Conservation (phyloP, 495 filamentous ascomycete genomes). For the Beverwykella pulmonaria region DNA sequence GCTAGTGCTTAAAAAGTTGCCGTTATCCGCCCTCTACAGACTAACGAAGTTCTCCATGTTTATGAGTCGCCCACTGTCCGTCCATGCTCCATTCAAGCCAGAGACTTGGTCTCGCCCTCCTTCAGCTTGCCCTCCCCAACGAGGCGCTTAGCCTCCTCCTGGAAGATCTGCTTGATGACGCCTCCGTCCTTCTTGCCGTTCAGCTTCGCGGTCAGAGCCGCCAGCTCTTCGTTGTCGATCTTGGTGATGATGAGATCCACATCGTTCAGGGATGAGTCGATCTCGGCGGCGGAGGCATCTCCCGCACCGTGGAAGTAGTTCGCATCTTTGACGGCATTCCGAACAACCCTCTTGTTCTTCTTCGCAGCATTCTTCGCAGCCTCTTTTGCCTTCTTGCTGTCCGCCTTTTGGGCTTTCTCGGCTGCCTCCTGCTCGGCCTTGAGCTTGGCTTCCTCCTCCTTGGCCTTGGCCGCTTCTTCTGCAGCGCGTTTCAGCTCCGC, state of each 20-base stretch:
- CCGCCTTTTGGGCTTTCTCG: constrained; percentile 77
- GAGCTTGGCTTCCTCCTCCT: constrained; percentile 74
- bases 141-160: constrained; percentile 70
- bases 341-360: constrained; percentile 98
- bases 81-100: constrained; percentile 16
- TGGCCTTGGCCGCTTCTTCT: constrained; percentile 76
- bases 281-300: constrained; percentile 68
- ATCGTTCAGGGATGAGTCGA: constrained; percentile 81
- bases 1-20: too few species aligned
- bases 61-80: neutral
- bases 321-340: constrained; percentile 88
- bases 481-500: constrained; percentile 81
- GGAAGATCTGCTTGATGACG: constrained; percentile 67
- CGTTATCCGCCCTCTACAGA: neutral
- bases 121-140: constrained; percentile 80
- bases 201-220: constrained; percentile 73
- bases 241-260: constrained; percentile 87
- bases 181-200: constrained; percentile 59
- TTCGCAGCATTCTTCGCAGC: constrained; percentile 96
- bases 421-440: constrained; percentile 82
- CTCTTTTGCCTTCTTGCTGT: constrained; percentile 95
- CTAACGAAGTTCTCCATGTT: neutral
- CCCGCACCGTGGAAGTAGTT: constrained; percentile 81
- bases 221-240: constrained; percentile 87
- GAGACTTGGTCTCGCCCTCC: constrained; percentile 63